Percentiles rank a stretch among this genome's conserved stretches.
Conservation (phyloP, 495 filamentous ascomycete genomes). For the Neurospora sublineolata region DNA sequence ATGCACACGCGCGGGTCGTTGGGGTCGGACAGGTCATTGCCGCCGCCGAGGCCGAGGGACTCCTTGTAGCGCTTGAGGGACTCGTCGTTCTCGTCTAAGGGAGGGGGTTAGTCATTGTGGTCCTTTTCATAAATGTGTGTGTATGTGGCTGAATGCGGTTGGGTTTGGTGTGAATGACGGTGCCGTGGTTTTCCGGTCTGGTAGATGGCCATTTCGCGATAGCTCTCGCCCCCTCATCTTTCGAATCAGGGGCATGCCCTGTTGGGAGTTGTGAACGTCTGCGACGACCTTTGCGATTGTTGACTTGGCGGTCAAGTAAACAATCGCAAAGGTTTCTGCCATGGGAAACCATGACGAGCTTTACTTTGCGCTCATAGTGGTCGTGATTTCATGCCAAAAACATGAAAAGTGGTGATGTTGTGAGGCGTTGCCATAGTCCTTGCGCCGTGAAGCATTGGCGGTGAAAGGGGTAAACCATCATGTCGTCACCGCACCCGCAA, state of each 20-base stretch:
- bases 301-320: neutral
- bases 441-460: neutral
- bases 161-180: neutral
- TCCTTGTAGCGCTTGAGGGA: slow-evolving; percentile 94
- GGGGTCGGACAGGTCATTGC: slow-evolving; percentile 52
- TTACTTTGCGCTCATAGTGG: neutral
- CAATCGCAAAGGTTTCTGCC: neutral
- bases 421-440: neutral
- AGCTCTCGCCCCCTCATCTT: neutral
- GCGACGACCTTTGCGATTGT: neutral
- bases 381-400: neutral
- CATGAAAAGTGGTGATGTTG: neutral
- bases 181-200: neutral
- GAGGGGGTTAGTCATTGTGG: slow-evolving; percentile 5
- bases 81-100: slow-evolving; percentile 62
- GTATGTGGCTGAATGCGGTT: neutral
- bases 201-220: neutral
- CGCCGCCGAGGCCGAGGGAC: slow-evolving; percentile 70
- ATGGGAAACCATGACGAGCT: neutral
- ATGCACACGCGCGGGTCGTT: slow-evolving; percentile 74
- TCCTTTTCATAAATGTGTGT: neutral
- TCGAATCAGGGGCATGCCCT: neutral
- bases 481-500: neutral
- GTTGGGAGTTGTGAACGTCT: neutral
- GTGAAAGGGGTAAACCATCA: neutral